Evolutionary conservation across 2,329 filamentous ascomycete species (phyloP).

Genomic region (Fusarium begoniae): DNA sequence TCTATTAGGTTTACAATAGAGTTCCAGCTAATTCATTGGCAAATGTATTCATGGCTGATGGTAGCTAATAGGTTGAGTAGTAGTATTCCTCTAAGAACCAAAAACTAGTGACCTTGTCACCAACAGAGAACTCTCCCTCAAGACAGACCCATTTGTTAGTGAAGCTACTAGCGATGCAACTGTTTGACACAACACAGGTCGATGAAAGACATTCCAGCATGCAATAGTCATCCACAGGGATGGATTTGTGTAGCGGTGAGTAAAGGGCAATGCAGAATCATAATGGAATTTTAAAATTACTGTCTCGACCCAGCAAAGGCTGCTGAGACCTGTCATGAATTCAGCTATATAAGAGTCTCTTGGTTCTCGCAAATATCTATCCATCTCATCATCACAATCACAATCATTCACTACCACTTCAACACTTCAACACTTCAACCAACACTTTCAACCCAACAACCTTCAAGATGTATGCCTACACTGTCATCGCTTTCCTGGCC

Average conservation of each 20-base stretch:
- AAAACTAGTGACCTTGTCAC: neutral
- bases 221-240: neutral
- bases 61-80: fast-evolving
- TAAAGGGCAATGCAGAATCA: neutral
- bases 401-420: neutral
- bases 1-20: neutral
- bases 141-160: too few relatives aligned
- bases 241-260: neutral
- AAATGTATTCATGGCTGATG: neutral
- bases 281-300: neutral
- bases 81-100: neutral
- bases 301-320: neutral
- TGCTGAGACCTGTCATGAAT: neutral
- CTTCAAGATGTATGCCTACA: constrained; percentile 2
- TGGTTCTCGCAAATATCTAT: neutral
- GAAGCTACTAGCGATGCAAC: neutral
- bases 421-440: neutral
- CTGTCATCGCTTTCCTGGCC: constrained; percentile 4
- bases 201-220: neutral
- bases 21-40: neutral
- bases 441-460: neutral
- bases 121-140: neutral
- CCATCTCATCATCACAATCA: neutral
- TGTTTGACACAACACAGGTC: neutral
- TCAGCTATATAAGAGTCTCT: neutral